Evolutionary conservation across 2,329 filamentous ascomycete species (phyloP), one percentile per base, ranked within the genome.

Genomic region (Annulohypoxylon truncatum): DNA sequence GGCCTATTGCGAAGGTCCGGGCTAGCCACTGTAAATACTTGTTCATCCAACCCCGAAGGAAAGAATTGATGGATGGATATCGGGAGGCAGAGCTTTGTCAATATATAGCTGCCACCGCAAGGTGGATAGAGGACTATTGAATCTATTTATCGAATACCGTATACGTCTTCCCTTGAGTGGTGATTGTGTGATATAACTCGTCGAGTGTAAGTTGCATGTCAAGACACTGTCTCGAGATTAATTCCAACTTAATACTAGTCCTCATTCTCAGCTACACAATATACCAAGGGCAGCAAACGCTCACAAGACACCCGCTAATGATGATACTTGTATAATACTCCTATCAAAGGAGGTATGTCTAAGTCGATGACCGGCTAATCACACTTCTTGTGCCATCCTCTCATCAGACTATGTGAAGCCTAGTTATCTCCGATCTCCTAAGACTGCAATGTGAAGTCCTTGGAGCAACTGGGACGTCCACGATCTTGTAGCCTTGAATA

Each of bases 71-170:
- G 68, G 59, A 75, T 57, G 44, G 29, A 62, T 20, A 26, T 42
- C 38, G 22, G 55, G 51, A 53, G 64, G 67, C 60, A 57, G 52
- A 60, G 3, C 20, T 18, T 46, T 48, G 59, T 66, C 63, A 68
- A 68, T 40, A 70, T 58, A 64, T 72, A 68, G 61, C 70, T 74
- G 68, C 66, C 72, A 61, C 64, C 71, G 74, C 72, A 72, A 57
- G 35, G 70, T 75, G 77, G 74, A 77, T 85, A 85, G 84, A 84
- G 61, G 82, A 81, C 83, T 74, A 72, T 84, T 83, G 84, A 85
- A 85, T 84, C 82, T 84, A 84, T 80, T 77, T 78, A 78, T 77
- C 22, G 44, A 64, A 69, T 20, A 29, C 24, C 9, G 18, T 20
- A 47, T 31, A 57, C 28, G 15, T 31, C 47, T 4, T 22, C 12